Percentiles rank a stretch among this genome's conserved stretches.
These are phyloP conservation scores for Beta macrorhiza DNA, from an alignment of 179 eudicot species.

Conservation along the genomic window DNA sequence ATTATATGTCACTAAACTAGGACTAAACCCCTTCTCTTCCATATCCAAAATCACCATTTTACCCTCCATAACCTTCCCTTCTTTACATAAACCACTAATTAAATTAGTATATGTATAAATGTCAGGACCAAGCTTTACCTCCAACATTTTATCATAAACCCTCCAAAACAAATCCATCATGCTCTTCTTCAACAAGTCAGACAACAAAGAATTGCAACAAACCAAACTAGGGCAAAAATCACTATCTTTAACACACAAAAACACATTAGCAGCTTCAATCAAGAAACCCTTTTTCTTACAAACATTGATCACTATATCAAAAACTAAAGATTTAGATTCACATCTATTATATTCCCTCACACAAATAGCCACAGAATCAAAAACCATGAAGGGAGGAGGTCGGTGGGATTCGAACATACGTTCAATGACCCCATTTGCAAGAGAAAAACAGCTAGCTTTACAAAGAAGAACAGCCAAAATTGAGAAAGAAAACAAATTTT, in stretches of 20 bases:
- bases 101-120: constrained; percentile 60
- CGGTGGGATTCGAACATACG: constrained; percentile 42
- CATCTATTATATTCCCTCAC: constrained; percentile 37
- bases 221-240: constrained; percentile 52
- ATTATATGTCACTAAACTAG: constrained; percentile 68
- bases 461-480: constrained; percentile 57
- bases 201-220: constrained; percentile 69
- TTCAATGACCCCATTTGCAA: constrained; percentile 48
- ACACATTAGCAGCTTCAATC: constrained; percentile 55
- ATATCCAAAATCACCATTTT: constrained; percentile 56
- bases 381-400: constrained; percentile 30
- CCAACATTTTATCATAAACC: constrained; percentile 58
- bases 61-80: constrained; percentile 59
- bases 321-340: constrained; percentile 36
- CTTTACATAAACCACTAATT: constrained; percentile 66
- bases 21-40: constrained; percentile 63
- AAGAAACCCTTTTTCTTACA: constrained; percentile 56
- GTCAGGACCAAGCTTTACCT: constrained; percentile 49
- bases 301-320: constrained; percentile 56
- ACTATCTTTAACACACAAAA: constrained; percentile 41
- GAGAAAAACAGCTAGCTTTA: constrained; percentile 39
- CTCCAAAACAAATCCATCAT: constrained; percentile 68
- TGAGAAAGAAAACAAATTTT: constrained; percentile 55
- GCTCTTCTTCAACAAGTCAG: constrained; percentile 54
- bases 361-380: constrained; percentile 44